A percentile compares a stretch with the other conserved stretches of the same genome.
Conservation (phyloP, 2,329 filamentous ascomycete species). For the Neurospora sp. region DNA sequence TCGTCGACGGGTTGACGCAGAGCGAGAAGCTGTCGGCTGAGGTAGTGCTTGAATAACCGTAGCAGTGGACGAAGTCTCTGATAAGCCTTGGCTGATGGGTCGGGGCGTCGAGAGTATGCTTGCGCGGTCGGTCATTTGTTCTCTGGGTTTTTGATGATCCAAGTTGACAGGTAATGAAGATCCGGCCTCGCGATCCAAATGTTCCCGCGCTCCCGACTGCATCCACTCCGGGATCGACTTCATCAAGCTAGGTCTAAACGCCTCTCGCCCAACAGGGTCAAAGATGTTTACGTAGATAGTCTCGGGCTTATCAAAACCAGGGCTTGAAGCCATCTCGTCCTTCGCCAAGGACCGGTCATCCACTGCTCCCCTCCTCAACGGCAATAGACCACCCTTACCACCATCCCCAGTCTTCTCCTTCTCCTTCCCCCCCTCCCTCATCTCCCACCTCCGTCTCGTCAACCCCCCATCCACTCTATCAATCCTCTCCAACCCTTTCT, state of each 20-base stretch:
- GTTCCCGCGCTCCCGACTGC: conserved; percentile 17
- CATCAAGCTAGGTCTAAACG: conserved; percentile 37
- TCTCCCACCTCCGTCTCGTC: conserved; percentile 34
- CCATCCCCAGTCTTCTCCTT: neutral
- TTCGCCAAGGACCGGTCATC: neutral
- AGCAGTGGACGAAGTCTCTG: neutral
- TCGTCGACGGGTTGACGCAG: neutral
- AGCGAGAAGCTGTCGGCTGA: neutral
- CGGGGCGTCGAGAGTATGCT: neutral
- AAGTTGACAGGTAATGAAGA: neutral
- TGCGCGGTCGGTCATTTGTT: neutral
- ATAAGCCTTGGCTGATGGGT: neutral
- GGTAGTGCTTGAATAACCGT: neutral
- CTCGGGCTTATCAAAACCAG: conserved; percentile 13
- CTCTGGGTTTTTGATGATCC: neutral
- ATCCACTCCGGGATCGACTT: conserved; percentile 44
- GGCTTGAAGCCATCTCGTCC: neutral
- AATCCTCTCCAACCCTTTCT: conserved; percentile 34
- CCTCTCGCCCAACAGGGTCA: conserved; percentile 36
- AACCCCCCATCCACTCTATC: conserved; percentile 37
- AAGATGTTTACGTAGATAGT: conserved; percentile 40
- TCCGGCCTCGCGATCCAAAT: conserved; percentile 1
- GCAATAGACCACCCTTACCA: neutral
- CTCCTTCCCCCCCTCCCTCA: conserved; percentile 12
- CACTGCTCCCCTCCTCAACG: neutral